Conservation (phyloP, 108 stramenopile genomes). For the Skeletonema costatum region DNA sequence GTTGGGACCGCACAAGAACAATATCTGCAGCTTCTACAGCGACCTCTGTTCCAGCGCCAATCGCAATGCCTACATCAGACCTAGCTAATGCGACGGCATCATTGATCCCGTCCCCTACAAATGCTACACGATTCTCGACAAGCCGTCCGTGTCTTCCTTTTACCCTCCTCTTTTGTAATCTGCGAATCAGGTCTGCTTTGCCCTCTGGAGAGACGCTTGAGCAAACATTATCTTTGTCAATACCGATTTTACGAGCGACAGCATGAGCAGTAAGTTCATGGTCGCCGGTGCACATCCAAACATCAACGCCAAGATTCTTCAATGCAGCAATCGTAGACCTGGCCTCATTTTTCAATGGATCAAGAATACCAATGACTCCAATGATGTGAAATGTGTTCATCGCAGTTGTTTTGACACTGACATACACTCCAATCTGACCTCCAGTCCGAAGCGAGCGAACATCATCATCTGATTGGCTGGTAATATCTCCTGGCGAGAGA, state of each 20-base stretch:
- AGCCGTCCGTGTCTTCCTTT: constrained; percentile 21
- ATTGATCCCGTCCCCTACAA: constrained; percentile 99
- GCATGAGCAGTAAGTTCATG: constrained; percentile 86
- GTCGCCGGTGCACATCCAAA: constrained; percentile 99
- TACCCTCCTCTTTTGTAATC: constrained; percentile 52
- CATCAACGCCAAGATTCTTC: constrained; percentile 74
- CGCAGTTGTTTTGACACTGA: constrained; percentile 40
- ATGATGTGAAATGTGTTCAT: constrained; percentile 38
- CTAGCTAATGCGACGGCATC: constrained; percentile 95
- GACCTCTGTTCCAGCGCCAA: constrained; percentile 96
- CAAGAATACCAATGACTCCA: constrained; percentile 83
- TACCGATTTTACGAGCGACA: constrained; percentile 80
- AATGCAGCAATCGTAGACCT: constrained; percentile 68
- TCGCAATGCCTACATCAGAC: constrained; percentile 95
- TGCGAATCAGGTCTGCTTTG: constrained; percentile 70
- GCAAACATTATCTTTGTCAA: constrained; percentile 67
- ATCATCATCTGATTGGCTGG: constrained; percentile 44
- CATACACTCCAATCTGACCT: constrained; percentile 67
- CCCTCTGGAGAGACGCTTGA: constrained; percentile 78
- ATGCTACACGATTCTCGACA: constrained; percentile 60
- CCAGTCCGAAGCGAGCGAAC: constrained; percentile 37
- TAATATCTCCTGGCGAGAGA: not conserved
- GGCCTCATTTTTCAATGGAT: constrained; percentile 82
- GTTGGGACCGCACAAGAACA: constrained; percentile 87
- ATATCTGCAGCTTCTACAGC: constrained; percentile 96